Evolutionary conservation across 2,329 filamentous ascomycete species (phyloP), one percentile per base, ranked within the genome.

Genomic region (Arthrobotrys entomopaga): DNA sequence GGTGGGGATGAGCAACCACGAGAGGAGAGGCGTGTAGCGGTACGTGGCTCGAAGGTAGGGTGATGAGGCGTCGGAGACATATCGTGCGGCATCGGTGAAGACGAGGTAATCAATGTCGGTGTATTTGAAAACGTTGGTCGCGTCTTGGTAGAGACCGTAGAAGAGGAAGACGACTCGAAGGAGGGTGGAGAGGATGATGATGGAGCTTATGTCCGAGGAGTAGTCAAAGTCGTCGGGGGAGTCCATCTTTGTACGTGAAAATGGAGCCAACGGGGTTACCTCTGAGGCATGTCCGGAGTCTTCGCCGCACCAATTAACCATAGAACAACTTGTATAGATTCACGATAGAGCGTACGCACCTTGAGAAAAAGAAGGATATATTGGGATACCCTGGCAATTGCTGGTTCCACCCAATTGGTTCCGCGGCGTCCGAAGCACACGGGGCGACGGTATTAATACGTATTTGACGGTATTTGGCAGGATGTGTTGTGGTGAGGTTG

Each of bases 21-120:
- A 92, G 0, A 99, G 86, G 0, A 99, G 84, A 0, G 95, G 95
- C 26, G 95, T 98, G 84, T 99, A 99, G 73, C 95, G 91, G 84
- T 99, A 99, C 0, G 95, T 99, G 80, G 95, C 94, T 63, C 95
- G 88, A 46, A 87, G 86, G 81, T 99, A 99, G 1, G 95, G 95
- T 0, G 91, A 91, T 53, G 83, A 82, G 2, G 87, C 87, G n/a
- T 82, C 84, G 2, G 89, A 83, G 49, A 77, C 83, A 82, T 91
- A 94, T 77, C 91, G 90, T 1, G 95, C 88, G 24, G 95, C 95
- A 81, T 98, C 94, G 56, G 95, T 98, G 84, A 99, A 99, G 81
- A 99, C 95, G 77, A 93, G 89, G 83, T 99, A 99, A 85, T 99
- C 95, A 79, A 99, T 97, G 82, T 99, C 95, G 59, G 95, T 99